Evolutionary conservation across 2,329 filamentous ascomycete genomes (phyloP).

Genomic region (Diplocarpon rosae): DNA sequence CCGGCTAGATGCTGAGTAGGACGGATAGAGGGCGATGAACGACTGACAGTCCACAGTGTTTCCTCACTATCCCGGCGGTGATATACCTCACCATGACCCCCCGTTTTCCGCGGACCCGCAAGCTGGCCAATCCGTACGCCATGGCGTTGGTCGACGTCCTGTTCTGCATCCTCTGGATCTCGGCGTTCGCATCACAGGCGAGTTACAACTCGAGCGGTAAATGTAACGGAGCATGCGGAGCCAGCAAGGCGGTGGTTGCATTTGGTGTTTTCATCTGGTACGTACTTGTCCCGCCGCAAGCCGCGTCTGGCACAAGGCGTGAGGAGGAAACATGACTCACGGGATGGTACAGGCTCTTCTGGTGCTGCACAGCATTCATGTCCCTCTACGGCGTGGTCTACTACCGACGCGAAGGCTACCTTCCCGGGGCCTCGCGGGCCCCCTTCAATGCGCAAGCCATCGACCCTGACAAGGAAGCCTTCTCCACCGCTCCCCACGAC

Average conservation of each 20-base stretch:
- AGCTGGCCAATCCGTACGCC: conserved; percentile 49
- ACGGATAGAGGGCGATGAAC: too few species aligned
- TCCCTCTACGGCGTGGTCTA: conserved; percentile 51
- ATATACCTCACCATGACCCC: conserved; percentile 56
- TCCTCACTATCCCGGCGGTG: conserved; percentile 52
- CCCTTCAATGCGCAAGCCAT: conserved; percentile 35
- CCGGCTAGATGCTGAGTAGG: not conserved
- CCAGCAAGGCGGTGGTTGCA: conserved; percentile 53
- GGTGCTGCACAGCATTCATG: conserved; percentile 40
- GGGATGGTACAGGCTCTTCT: conserved; percentile 38
- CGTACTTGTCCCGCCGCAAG: conserved; percentile 18
- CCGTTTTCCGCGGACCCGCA: conserved; percentile 49
- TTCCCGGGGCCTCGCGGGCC: conserved; percentile 37
- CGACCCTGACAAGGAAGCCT: conserved; percentile 58
- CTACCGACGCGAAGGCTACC: conserved; percentile 48
- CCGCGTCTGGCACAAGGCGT: not conserved
- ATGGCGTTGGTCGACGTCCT: conserved; percentile 48
- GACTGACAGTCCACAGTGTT: conserved; percentile 37
- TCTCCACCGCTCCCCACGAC: conserved; percentile 55
- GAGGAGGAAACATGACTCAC: too few species aligned
- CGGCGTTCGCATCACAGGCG: conserved; percentile 54
- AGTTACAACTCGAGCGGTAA: conserved; percentile 46
- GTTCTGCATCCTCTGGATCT: conserved; percentile 52
- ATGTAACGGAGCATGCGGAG: conserved; percentile 45
- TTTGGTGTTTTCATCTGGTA: conserved; percentile 54